Base-by-base conservation (phyloP, 2,329 filamentous ascomycete genomes). In the Monosporascus cannonballus region DNA sequence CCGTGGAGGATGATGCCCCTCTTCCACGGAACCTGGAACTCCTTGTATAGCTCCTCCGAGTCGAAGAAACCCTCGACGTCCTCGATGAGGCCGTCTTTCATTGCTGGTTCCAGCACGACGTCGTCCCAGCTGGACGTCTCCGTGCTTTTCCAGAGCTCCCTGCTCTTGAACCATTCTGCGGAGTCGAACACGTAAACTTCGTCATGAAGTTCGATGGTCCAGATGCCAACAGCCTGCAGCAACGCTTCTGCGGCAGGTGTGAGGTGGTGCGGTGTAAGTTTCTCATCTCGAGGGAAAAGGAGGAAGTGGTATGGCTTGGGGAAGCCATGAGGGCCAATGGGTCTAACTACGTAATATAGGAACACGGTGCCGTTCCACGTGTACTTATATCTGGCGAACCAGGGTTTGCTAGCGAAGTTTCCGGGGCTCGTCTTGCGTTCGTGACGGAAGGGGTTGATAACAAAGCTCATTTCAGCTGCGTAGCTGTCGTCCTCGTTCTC, bases 1-100 rank as follows among this genome's bases (percentile, higher is more conserved):
- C 83, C 84, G 57, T 86, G 77, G 64, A 85, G 86, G 54, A 88
- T 86, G 41, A 87, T 69, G 0, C 84, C 84, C 47, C 84, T 71
- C 73, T 88, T 88, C 85, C 85, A 88, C 0, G 85, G 83, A 8
- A 88, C 81, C 51, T 76, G 76, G 46, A 87, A 74, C 44, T 76
- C 71, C 8, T 72, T 63, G 62, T 88, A 88, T 3, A 78, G 79
- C 11, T 78, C 73, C 41, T 74, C 71, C 0, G 73, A 74, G 51
- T 80, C 73, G 62, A 85, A 89, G 69, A 88, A 88, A 49, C 77
- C 77, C 47, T 78, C 69, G 37, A 86, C 79, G 63, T 87, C 84
- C 5, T 76, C 71, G 39, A 83, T 78, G 50, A 88, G 73, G 8
- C 76, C 69, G 56, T 79, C 75, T 69, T 88, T 88, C 77, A 84